These are phyloP conservation scores for Cryomyces antarcticus DNA, from an alignment of 495 filamentous ascomycete genomes.

Conservation along the genomic window DNA sequence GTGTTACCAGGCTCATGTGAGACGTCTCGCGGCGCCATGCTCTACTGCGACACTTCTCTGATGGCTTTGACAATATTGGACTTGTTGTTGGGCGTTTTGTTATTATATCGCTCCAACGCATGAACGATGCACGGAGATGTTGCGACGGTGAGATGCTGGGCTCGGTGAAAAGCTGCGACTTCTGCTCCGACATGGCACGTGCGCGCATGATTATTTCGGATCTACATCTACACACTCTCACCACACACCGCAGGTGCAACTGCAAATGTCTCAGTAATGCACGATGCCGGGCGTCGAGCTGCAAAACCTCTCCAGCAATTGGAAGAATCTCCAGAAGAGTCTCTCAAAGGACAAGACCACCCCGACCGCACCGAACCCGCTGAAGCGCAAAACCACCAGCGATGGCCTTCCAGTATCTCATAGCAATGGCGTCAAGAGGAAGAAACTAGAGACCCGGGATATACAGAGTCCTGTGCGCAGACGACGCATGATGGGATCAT, in stretches of 20 bases:
- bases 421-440: conserved; percentile 39
- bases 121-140: neutral
- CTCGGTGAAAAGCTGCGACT: neutral
- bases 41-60: neutral
- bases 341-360: conserved; percentile 8
- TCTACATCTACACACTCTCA: neutral
- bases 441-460: conserved; percentile 37
- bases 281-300: conserved; percentile 12
- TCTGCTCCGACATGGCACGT: no score
- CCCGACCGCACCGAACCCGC: conserved; percentile 2
- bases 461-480: neutral
- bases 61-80: neutral
- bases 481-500: neutral
- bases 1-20: neutral
- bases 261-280: neutral
- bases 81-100: neutral
- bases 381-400: conserved; percentile 13
- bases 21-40: neutral
- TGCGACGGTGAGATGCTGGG: neutral
- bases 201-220: neutral
- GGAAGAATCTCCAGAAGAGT: conserved; percentile 21
- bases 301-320: conserved; percentile 22
- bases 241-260: no score
- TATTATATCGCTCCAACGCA: neutral
- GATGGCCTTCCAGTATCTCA: neutral